Evolutionary conservation across 1,284 basidiomycete genomes (phyloP), one percentile per base, ranked within the genome.

Genomic region (Moesziomyces sp.): DNA sequence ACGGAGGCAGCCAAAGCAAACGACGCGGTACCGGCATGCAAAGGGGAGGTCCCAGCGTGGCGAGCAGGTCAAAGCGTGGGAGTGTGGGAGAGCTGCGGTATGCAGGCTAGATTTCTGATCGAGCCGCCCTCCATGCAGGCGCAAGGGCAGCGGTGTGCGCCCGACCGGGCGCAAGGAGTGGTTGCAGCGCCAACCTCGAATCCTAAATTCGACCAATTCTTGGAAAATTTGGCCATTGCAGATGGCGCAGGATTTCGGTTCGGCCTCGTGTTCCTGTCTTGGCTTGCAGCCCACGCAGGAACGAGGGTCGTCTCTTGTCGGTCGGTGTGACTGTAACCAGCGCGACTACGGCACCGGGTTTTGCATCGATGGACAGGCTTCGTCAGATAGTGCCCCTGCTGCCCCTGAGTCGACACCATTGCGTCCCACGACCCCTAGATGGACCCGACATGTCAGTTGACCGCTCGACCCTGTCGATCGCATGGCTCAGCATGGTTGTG

Each of bases 381-480:
- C 30, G 30, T 34, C 30, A 34, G 10, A 34, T 34, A 34, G 30
- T 34, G 30, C 30, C 30, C 30, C 30, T 34, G 30, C 30, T 34
- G 38, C 38, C 38, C 38, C 38, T 24, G 24, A 30, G 14, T 19
- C 9, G 35, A 19, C 30, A 24, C 43, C 34, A 52, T 45, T 24
- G 16, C 16, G 24, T 44, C 54, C 11, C 18, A 30, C 38, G 44
- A 46, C 50, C 58, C 45, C 45, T 59, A 35, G n/a, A 11, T 30
- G 24, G 26, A 59, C 58, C 58, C 46, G 45, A 52, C 58, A 43
- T 38, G 23, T 46, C 38, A 40, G 11, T 24, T 34, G n/a, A 26
- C 52, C 23, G 26, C 34, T n/a, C 38, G 21, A 30, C 42, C 55
- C 55, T 57, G 55, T 50, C 40, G 55, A 57, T 57, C 40, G 55